Base-by-base conservation (phyloP, 139 green algal genomes). In the Zygnema cylindricum region DNA sequence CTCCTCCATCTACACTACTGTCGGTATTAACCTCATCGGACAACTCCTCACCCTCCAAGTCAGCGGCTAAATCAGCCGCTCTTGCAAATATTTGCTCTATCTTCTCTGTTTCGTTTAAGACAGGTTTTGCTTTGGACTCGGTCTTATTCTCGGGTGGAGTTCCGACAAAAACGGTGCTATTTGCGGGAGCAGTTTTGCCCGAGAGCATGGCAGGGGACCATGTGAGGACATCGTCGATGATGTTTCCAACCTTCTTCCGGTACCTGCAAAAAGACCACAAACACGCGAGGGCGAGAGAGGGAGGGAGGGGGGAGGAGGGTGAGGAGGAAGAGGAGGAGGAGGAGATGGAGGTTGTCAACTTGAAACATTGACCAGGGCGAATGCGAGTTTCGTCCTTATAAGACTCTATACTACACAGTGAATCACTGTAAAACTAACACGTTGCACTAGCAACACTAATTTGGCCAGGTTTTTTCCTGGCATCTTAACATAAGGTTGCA, bases 171-270 rank as follows among this genome's bases (percentile, higher is more conserved):
- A 79, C 36, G 21, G 71, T 79, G 36, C 71, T 43, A 79, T 79
- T 79, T 43, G 21, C 3, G 71, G 36, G 11, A 3, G 71, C 21
- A 23, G 3, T 79, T 7, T 79, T 79, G 71, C 78, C 78, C 36
- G 38, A 16, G n/a, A 87, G 82, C 82, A 87, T 87, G 23, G 69
- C 43, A 3, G 82, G 82, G 69, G 39, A 63, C 82, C 82, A 87
- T 84, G 38, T 43, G 30, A 87, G 49, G 2, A 87, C 57, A 32
- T 87, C 82, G 32, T 87, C 82, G 55, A 87, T 87, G 36, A 82
- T 82, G 57, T 87, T 87, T 23, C 39, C 36, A n/a, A 87, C 55
- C 32, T 87, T 87, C 82, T 73, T 87, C 36, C 69, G 82, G 42
- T 87, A 87, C 82, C 82, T 87, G 82, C 55, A 85, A 81, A n/a